Conservation (phyloP, 2,329 filamentous ascomycete species). For the Pseudocercospora musae region DNA sequence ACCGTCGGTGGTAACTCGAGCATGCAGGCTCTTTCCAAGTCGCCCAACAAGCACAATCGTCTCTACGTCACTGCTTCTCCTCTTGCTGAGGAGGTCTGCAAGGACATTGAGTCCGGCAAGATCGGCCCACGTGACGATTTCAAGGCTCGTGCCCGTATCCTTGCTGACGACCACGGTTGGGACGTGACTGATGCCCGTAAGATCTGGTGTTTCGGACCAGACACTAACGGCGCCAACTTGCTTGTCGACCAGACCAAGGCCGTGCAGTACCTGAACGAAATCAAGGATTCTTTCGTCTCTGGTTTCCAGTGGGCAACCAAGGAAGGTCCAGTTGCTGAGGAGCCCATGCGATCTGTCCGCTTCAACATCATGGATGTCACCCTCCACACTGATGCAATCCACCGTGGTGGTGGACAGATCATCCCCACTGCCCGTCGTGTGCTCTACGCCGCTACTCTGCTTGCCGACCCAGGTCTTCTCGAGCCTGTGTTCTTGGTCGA, state of each 20-base stretch:
- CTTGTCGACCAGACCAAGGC: conserved; percentile 99
- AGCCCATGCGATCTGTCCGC: conserved; percentile 94
- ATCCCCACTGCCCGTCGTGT: conserved; percentile 98
- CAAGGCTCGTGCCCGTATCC: conserved; percentile 93
- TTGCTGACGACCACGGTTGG: conserved; percentile 97
- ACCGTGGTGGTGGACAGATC: conserved; percentile 98
- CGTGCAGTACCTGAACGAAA: conserved; percentile 99
- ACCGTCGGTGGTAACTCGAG: conserved; percentile 79
- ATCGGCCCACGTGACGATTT: conserved; percentile 95
- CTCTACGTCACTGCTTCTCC: conserved; percentile 93
- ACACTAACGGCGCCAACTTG: conserved; percentile 97
- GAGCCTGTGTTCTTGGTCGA: conserved; percentile 99
- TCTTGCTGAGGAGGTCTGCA: conserved; percentile 84
- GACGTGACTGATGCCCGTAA: conserved; percentile 99
- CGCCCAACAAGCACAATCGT: conserved; percentile 99
- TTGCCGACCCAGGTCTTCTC: conserved; percentile 85
- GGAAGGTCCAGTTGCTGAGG: conserved; percentile 95
- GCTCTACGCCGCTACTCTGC: conserved; percentile 85
- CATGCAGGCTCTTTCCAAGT: conserved; percentile 98
- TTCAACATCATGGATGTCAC: conserved; percentile 99
- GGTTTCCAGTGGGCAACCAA: conserved; percentile 99
- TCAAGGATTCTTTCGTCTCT: conserved; percentile 99
- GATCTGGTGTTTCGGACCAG: conserved; percentile 99
- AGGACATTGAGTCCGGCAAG: conserved; percentile 87
- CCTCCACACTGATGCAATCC: conserved; percentile 98